A percentile compares a stretch with the other conserved stretches of the same genome.
These are phyloP conservation scores for Ilyonectria robusta DNA, from an alignment of 2,329 filamentous ascomycete species.

Conservation along the genomic window DNA sequence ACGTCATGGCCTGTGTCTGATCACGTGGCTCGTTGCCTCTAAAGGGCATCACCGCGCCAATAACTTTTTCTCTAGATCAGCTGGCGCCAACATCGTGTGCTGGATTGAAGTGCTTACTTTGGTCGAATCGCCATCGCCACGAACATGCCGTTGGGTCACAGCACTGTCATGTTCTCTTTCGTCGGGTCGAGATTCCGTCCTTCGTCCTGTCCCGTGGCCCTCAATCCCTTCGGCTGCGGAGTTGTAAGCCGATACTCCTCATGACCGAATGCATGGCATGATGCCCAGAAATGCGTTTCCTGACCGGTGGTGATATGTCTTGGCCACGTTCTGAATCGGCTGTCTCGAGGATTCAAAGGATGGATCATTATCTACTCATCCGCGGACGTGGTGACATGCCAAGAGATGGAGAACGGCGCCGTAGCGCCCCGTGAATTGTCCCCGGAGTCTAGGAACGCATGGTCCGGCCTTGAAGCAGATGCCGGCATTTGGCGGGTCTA, in stretches of 20 bases:
- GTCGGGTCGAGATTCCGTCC: not conserved
- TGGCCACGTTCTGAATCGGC: not conserved
- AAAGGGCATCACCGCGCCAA: too few species aligned
- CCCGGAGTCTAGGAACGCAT: not conserved
- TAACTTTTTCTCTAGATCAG: too few species aligned
- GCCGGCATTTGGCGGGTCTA: constrained; percentile 1
- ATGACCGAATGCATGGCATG: not conserved
- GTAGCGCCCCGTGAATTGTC: not conserved
- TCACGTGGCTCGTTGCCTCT: not conserved
- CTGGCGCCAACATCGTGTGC: too few species aligned
- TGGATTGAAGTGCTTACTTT: not conserved
- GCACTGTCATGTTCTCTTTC: not conserved
- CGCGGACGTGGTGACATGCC: not conserved
- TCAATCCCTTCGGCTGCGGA: not conserved
- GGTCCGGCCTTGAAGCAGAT: not conserved
- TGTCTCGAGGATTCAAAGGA: not conserved
- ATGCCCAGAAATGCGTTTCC: not conserved
- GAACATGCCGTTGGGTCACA: not conserved
- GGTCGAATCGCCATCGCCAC: not conserved
- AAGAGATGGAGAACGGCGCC: not conserved
- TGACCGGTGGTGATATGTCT: not conserved
- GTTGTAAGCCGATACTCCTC: not conserved
- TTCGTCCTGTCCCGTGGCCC: not conserved
- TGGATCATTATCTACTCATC: not conserved
- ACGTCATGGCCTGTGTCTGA: not conserved